Conservation (phyloP, 768 basidiomycete species). For the Lactarius hatsudake region DNA sequence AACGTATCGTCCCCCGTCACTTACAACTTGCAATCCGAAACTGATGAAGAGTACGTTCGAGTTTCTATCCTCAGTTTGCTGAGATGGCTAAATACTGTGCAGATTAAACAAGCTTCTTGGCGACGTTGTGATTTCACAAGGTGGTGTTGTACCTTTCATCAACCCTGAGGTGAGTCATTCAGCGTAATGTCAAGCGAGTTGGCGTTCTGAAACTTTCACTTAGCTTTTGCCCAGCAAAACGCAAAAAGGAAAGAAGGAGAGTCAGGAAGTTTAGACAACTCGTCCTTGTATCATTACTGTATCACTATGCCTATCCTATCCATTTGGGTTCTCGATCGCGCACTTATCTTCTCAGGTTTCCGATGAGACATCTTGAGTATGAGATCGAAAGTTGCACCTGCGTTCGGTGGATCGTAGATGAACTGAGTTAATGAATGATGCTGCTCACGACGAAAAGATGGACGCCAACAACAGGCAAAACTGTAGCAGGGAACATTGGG, state of each 20-base stretch:
- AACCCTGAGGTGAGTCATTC: conserved; percentile 39
- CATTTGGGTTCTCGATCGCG: not conserved
- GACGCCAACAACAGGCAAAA: too few relatives aligned
- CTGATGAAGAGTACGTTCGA: conserved; percentile 66
- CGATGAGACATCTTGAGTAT: not conserved
- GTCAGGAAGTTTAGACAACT: conserved; percentile 42
- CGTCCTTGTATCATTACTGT: conserved; percentile 24
- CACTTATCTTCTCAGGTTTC: too few relatives aligned
- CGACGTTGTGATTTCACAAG: conserved; percentile 85
- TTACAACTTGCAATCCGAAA: conserved; percentile 89
- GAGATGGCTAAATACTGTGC: not conserved
- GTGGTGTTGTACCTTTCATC: conserved; percentile 81
- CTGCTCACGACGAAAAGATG: too few relatives aligned
- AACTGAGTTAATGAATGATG: too few relatives aligned
- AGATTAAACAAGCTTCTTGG: conserved; percentile 81
- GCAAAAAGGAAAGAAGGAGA: conserved; percentile 52
- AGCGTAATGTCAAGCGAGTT: not conserved
- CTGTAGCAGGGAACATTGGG: too few relatives aligned
- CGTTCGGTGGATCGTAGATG: too few relatives aligned
- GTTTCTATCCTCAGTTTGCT: not conserved
- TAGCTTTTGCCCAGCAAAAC: conserved; percentile 48
- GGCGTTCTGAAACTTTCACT: not conserved
- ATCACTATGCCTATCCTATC: conserved; percentile 19
- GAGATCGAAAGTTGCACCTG: not conserved
- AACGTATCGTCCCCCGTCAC: conserved; percentile 91